Percentiles rank a stretch among this genome's conserved stretches.
Conservation (phyloP, 257 asterid species). For the Leonotis leonurus region DNA sequence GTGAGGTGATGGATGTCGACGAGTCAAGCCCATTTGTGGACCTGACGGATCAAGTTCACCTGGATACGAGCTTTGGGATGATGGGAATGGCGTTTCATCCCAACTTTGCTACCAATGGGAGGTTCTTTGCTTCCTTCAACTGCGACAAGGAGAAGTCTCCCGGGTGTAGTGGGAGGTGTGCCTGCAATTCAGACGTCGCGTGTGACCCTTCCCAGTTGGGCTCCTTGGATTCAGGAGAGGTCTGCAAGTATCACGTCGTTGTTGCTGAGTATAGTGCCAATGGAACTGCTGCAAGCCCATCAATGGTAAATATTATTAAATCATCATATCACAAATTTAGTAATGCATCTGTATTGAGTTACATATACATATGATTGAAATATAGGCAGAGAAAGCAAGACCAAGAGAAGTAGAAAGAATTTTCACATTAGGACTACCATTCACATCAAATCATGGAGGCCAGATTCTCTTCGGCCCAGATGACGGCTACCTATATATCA, state of each 20-base stretch:
- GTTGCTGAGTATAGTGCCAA: slow-evolving; percentile 74
- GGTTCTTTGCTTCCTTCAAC: slow-evolving; percentile 89
- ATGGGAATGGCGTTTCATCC: slow-evolving; percentile 98
- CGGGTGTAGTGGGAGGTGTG: slow-evolving; percentile 69
- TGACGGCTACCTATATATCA: slow-evolving; percentile 71
- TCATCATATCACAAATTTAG: neutral
- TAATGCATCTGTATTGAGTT: neutral
- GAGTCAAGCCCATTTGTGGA: slow-evolving; percentile 80
- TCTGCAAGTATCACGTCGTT: slow-evolving; percentile 59
- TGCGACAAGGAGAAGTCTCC: slow-evolving; percentile 69
- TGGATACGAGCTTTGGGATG: slow-evolving; percentile 68
- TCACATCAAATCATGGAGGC: slow-evolving; percentile 62
- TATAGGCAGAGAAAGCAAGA: slow-evolving; percentile 50
- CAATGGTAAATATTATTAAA: slow-evolving; percentile 34
- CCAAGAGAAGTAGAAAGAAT: slow-evolving; percentile 69
- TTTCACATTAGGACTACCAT: slow-evolving; percentile 81
- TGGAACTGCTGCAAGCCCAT: slow-evolving; percentile 66
- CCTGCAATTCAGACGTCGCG: slow-evolving; percentile 72
- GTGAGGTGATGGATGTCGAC: slow-evolving; percentile 48
- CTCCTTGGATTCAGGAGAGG: slow-evolving; percentile 35
- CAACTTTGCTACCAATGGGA: slow-evolving; percentile 55
- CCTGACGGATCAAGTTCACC: slow-evolving; percentile 69
- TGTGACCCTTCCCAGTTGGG: slow-evolving; percentile 82
- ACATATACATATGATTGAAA: neutral
- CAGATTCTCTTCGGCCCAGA: slow-evolving; percentile 83